These are phyloP conservation scores for Cyclotella kingstonii DNA, from an alignment of 108 stramenopile species.

Conservation along the genomic window DNA sequence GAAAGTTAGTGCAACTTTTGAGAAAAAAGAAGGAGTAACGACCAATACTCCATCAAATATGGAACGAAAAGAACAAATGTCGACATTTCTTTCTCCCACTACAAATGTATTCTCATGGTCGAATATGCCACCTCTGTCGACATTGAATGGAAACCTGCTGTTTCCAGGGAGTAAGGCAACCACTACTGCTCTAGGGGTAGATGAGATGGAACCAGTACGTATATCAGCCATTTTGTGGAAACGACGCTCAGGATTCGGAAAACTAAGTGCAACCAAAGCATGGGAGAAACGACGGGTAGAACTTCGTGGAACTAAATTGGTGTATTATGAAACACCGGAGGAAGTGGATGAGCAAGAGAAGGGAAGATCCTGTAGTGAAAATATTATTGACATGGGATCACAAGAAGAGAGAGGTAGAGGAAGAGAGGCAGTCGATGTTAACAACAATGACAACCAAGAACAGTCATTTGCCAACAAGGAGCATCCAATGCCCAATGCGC, in stretches of 20 bases:
- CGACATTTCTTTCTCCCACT: background rate
- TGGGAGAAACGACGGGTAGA: conserved; percentile 40
- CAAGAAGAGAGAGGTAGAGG: no score
- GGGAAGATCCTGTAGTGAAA: no score
- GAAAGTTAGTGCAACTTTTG: no score
- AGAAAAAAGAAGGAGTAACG: no score
- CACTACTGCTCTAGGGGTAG: background rate
- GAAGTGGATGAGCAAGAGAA: conserved; percentile 23
- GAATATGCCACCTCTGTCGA: conserved; percentile 10
- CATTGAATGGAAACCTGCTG: conserved; percentile 6
- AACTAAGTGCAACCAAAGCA: conserved; percentile 25
- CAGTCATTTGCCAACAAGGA: background rate
- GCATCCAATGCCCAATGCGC: background rate
- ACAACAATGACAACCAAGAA: no score
- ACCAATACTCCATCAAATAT: no score
- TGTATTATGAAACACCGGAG: conserved; percentile 33
- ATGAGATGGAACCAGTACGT: conserved; percentile 12
- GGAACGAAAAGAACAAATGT: no score
- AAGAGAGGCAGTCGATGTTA: no score
- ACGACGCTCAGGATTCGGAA: conserved; percentile 37
- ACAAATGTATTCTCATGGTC: conserved; percentile 1
- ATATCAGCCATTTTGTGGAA: conserved; percentile 43
- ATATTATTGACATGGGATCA: no score
- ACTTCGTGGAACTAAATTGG: conserved; percentile 31
- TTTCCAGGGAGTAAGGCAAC: background rate